These are phyloP conservation scores for Paramecium pentaurelia DNA, from an alignment of 73 alveolate genomes.

Conservation along the genomic window DNA sequence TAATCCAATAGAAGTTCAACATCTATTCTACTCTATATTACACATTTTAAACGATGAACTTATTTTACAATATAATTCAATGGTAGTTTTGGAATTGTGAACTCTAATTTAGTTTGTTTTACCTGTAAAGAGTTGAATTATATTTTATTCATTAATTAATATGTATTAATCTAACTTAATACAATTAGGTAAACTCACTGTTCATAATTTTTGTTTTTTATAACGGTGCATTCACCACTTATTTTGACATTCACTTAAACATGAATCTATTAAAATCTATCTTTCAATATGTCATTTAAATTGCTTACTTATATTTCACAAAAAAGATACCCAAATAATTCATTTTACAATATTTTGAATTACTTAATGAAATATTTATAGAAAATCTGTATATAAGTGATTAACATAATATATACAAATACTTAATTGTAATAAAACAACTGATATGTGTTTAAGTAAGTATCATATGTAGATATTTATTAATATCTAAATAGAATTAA, in stretches of 20 bases:
- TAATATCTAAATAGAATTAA: not conserved
- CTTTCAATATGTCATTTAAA: not conserved
- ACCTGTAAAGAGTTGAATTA: conserved; percentile 9
- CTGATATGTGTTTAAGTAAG: not conserved
- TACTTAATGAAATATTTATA: not conserved
- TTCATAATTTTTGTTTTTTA: not conserved
- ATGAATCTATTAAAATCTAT: not conserved
- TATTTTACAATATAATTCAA: conserved; percentile 13
- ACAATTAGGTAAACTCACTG: conserved; percentile 8
- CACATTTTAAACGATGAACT: conserved; percentile 26
- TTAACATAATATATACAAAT: too few relatives aligned
- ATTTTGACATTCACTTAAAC: not conserved
- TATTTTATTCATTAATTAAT: not conserved
- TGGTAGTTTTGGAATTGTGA: not conserved
- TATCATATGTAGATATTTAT: too few relatives aligned
- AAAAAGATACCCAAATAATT: not conserved
- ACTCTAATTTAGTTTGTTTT: not conserved
- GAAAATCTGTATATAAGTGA: not conserved
- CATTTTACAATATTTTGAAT: not conserved
- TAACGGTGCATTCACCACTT: not conserved
- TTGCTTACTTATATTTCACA: not conserved
- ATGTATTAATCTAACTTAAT: not conserved
- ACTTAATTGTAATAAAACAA: too few relatives aligned
- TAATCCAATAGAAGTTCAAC: not conserved
- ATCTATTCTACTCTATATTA: not conserved